Percentiles rank a stretch among this genome's conserved stretches.
Evolutionary conservation across 441 rosid genomes (phyloP).

Genomic region (Geranium incanum): DNA sequence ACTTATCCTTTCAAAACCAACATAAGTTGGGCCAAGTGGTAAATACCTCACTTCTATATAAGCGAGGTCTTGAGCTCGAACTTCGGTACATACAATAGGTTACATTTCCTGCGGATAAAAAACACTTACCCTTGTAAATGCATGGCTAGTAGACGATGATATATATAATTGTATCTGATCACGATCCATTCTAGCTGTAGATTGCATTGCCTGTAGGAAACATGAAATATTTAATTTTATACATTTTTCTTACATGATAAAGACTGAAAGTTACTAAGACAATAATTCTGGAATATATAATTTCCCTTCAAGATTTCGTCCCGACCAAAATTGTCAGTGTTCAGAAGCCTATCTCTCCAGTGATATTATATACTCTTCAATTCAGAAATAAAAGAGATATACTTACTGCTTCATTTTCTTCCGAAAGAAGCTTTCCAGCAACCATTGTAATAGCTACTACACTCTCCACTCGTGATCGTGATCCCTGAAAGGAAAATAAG

Average conservation of each 20-base stretch:
- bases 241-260: background rate
- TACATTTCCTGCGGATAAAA: background rate
- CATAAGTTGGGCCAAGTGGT: too few relatives aligned
- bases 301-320: background rate
- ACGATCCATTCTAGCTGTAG: constrained; percentile 48
- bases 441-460: constrained; percentile 75
- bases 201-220: constrained; percentile 56
- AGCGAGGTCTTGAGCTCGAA: too few relatives aligned
- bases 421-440: constrained; percentile 73
- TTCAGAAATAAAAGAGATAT: background rate
- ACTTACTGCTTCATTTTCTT: constrained; percentile 78
- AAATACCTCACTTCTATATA: too few relatives aligned
- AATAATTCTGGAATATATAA: background rate
- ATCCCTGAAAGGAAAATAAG: constrained; percentile 40
- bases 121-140: constrained; percentile 67
- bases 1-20: too few relatives aligned
- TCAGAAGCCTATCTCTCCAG: background rate
- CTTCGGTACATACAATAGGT: background rate
- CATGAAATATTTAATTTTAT: background rate
- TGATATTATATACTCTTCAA: background rate
- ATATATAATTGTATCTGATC: constrained; percentile 83
- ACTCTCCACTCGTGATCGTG: constrained; percentile 58
- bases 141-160: constrained; percentile 67
- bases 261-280: background rate
- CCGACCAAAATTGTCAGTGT: background rate